phyloP scores from a whole-genome alignment of 1,139 yeast species.

The Blastobotrys ciferrii region DNA sequence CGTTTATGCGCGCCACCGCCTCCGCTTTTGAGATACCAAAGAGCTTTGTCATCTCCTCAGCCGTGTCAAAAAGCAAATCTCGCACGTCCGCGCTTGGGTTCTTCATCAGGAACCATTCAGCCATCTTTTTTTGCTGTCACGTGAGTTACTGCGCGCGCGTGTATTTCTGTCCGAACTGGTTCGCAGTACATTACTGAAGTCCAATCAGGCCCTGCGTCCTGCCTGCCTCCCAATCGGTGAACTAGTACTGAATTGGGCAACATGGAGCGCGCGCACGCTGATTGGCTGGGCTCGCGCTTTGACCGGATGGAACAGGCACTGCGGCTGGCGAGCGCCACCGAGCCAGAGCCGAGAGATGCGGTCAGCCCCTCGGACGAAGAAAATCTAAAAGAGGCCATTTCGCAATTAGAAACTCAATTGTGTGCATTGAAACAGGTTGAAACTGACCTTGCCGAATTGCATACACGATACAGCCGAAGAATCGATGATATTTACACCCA shows the following conservation, averaged over 20 bases:
- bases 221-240: no score
- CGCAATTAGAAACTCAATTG: background rate
- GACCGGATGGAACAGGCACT: constrained; percentile 2
- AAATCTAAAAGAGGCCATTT: background rate
- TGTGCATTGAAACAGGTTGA: background rate
- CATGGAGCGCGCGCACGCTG: background rate
- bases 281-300: constrained; percentile 3
- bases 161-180: background rate
- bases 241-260: no score
- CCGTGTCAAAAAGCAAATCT: no score
- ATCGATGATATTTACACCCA: background rate
- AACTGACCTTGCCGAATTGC: background rate
- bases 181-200: no score
- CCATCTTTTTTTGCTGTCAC: background rate
- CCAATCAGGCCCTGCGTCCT: no score
- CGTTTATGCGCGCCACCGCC: no score
- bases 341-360: background rate
- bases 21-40: no score
- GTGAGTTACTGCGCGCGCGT: background rate
- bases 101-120: no score
- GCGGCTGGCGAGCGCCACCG: background rate
- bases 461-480: background rate
- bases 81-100: no score
- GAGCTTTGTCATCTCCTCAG: no score
- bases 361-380: background rate